These are phyloP conservation scores for Coemansia erecta DNA, from an alignment of 192 early-diverging fungal genomes.

Conservation along the genomic window DNA sequence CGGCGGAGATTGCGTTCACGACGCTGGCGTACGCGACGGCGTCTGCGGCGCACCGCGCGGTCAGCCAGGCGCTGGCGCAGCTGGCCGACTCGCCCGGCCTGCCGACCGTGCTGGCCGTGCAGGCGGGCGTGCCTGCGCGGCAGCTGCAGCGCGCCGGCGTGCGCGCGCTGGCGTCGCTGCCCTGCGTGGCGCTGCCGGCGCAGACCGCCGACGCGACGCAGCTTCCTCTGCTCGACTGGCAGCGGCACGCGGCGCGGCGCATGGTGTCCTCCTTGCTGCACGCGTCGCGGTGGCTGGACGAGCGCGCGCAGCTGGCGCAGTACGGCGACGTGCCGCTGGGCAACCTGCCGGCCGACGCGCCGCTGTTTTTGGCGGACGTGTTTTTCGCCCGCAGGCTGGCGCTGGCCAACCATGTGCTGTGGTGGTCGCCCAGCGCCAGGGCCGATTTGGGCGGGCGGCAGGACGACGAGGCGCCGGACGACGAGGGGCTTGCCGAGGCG, in stretches of 20 bases:
- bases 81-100: constrained; percentile 62
- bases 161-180: constrained; percentile 64
- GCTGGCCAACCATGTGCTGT: constrained; percentile 78
- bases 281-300: constrained; percentile 70
- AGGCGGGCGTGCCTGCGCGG: constrained; percentile 60
- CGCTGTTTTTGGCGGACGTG: constrained; percentile 80
- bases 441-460: constrained; percentile 85
- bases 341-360: constrained; percentile 80
- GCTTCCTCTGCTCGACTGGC: constrained; percentile 87
- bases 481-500: too few species aligned
- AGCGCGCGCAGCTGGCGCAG: constrained; percentile 69
- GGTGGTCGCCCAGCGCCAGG: constrained; percentile 79
- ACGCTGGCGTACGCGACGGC: constrained; percentile 26
- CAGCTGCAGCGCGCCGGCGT: constrained; percentile 53
- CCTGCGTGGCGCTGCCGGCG: constrained; percentile 66
- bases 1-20: constrained; percentile 26
- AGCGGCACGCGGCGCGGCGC: constrained; percentile 61
- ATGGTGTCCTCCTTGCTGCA: constrained; percentile 78
- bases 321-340: constrained; percentile 88
- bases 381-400: constrained; percentile 78
- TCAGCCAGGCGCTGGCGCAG: constrained; percentile 61
- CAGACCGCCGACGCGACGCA: constrained; percentile 62
- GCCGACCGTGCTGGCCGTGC: constrained; percentile 71
- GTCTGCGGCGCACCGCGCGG: constrained; percentile 37
- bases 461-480: constrained; percentile 35